A percentile compares a stretch with the other conserved stretches of the same genome.
Evolutionary conservation across 2,329 filamentous ascomycete genomes (phyloP).

Genomic region (Neofusicoccum laricinum): DNA sequence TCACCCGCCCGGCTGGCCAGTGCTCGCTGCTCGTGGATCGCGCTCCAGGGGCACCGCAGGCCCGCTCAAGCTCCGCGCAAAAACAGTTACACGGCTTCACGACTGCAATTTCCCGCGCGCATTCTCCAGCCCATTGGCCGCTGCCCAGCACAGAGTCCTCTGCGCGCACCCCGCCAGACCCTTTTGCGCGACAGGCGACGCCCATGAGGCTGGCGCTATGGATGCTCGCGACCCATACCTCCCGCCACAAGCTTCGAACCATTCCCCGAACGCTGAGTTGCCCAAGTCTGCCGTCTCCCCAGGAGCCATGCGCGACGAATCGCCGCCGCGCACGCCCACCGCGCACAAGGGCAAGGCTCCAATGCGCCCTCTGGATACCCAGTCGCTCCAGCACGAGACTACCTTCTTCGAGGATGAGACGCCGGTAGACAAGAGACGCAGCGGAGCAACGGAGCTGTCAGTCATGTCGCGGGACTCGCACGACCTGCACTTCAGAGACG

Average conservation of each 20-base stretch:
- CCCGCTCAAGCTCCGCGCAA: neutral
- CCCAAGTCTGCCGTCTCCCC: neutral
- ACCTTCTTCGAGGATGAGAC: slow-evolving; percentile 20
- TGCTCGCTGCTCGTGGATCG: slow-evolving; percentile 4
- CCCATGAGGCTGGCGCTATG: slow-evolving; percentile 14
- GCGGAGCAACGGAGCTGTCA: slow-evolving; percentile 8
- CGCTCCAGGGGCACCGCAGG: slow-evolving; percentile 10
- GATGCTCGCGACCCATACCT: slow-evolving; percentile 12
- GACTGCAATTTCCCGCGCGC: slow-evolving; percentile 15
- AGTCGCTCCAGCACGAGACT: neutral
- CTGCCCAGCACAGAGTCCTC: neutral
- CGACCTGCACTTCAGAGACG: slow-evolving; percentile 77
- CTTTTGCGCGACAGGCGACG: slow-evolving; percentile 7
- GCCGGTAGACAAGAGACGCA: slow-evolving; percentile 18
- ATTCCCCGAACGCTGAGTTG: slow-evolving; percentile 1
- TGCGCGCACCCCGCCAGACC: slow-evolving; percentile 6
- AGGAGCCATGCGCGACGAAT: slow-evolving; percentile 15
- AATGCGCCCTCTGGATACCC: slow-evolving; percentile 13
- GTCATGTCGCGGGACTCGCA: slow-evolving; percentile 62
- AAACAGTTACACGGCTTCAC: slow-evolving; percentile 3
- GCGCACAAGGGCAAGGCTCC: slow-evolving; percentile 10
- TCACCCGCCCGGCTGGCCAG: slow-evolving; percentile 1
- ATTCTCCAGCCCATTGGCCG: slow-evolving; percentile 12
- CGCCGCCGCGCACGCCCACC: slow-evolving; percentile 14
- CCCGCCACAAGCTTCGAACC: slow-evolving; percentile 6